These are phyloP conservation scores for Eremothecium coryli DNA, from an alignment of 1,139 yeast genomes.

Conservation along the genomic window DNA sequence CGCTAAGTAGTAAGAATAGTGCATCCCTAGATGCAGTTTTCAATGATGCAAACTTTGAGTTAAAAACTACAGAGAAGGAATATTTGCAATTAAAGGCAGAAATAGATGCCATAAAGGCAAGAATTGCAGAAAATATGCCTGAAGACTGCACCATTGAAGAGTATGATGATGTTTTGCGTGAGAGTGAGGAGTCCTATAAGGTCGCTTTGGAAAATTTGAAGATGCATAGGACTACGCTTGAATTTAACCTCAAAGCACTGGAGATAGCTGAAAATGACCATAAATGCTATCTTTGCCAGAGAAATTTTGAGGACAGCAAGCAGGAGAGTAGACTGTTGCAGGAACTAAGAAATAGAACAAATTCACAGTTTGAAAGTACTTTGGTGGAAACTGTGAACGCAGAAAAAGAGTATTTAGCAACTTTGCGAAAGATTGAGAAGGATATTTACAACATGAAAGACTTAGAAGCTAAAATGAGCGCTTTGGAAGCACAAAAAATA, in stretches of 20 bases:
- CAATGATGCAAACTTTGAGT: conserved; percentile 17
- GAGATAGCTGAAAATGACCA: conserved; percentile 47
- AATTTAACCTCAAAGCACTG: conserved; percentile 56
- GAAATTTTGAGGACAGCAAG: conserved; percentile 43
- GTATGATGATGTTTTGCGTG: conserved; percentile 42
- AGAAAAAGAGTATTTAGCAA: conserved; percentile 34
- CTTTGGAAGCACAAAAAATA: neutral
- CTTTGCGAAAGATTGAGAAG: conserved; percentile 27
- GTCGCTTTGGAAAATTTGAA: conserved; percentile 53
- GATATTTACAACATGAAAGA: conserved; percentile 12
- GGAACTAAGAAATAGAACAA: conserved; percentile 30
- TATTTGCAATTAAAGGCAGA: conserved; percentile 12
- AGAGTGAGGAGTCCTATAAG: conserved; percentile 51
- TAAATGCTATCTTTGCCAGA: conserved; percentile 56
- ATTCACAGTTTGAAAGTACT: conserved; percentile 24
- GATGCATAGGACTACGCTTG: conserved; percentile 55
- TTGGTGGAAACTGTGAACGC: conserved; percentile 33
- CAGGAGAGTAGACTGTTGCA: conserved; percentile 29
- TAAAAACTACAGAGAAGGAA: conserved; percentile 9
- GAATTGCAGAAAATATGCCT: conserved; percentile 24
- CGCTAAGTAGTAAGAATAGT: conserved; percentile 12
- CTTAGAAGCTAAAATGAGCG: neutral
- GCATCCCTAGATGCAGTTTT: conserved; percentile 11
- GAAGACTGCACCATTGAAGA: conserved; percentile 42
- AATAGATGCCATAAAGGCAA: neutral